Base-by-base conservation (phyloP, 768 basidiomycete genomes). In the Hygrocybe coccinea region DNA sequence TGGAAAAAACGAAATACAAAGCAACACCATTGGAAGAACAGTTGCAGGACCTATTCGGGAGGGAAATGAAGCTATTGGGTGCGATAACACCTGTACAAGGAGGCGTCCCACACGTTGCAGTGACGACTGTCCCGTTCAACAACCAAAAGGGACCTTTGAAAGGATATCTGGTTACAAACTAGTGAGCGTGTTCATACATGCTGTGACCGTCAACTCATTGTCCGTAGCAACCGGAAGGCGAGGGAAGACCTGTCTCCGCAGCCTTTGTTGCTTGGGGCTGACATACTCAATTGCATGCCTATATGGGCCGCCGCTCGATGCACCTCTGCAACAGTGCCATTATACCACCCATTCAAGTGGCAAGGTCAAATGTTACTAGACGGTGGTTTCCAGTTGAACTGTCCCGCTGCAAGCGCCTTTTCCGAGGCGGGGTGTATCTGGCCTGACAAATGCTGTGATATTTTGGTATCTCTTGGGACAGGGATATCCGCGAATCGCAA, bases 401-500 rank as follows among this genome's bases (percentile, higher is more conserved):
- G 39, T 21, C 39, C 39, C n/a, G 39, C 39, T n/a, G n/a, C 39
- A 43, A 21, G 15, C 21, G 39, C 39, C 15, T n/a, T n/a, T 43
- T n/a, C n/a, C 39, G 39, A 43, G 39, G 39, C 39, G n/a, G 39
- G 15, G 11, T n/a, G n/a, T n/a, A 43, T 43, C 39, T 43, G 39
- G 39, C 39, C 39, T n/a, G 39, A 43, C n/a, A 43, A 43, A 21
- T 10, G 39, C 21, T 21, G 39, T 43, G 39, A 43, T 43, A 43
- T 43, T 43, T 43, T 43, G n/a, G 39, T 43, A n/a, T 43, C 39
- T 43, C 39, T 43, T n/a, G 39, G 39, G 39, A 43, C 39, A 43
- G 39, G 39, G 39, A 21, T 43, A 21, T n/a, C n/a, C 39, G 3
- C 39, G 21, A 21, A n/a, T 43, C 39, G 39, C 15, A 21, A 43